Evolutionary conservation across 495 filamentous ascomycete genomes (phyloP), one percentile per base, ranked within the genome.

Genomic region (Jackrogersella multiformis): DNA sequence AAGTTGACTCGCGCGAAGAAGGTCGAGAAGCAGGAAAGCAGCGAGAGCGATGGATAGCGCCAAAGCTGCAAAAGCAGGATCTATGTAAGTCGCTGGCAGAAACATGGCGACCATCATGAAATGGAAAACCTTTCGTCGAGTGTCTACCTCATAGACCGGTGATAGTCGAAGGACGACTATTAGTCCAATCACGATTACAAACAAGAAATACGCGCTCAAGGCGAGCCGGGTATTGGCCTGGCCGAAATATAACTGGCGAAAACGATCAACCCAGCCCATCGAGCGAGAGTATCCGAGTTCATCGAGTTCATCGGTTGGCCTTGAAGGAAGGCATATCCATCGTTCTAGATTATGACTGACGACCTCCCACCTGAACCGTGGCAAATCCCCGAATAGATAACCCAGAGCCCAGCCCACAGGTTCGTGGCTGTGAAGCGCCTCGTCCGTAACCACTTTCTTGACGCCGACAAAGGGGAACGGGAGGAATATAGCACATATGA

Each of bases 101-200:
- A 99, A 90, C 92, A 99, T 96, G 39, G 87, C 84, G 34, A 98
- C 93, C 87, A 97, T 97, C 87, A 93, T 97, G 64, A 94, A 95
- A 76, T 99, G 95, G 77, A 99, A 99, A 8, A 99, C 90, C 77
- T 99, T 99, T 35, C 95, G 87, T n/a, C 95, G 86, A 2, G 95
- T 99, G 77, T 99, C 96, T 34, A 98, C 93, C 78, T 97, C 92
- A 68, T 79, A 85, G 54, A 90, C 73, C 12, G 87, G 76, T 35
- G 89, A 90, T 23, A 97, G 82, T 32, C 85, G 85, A 59, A 91
- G 84, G 4, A 97, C 92, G 2, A 90, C 77, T 1, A 84, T 77
- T 38, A 99, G 81, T 1, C 94, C 96, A 6, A 87, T 68, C 20
- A 82, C 71, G 30, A 99, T 80, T 30, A 95, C 85, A 39, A 75